These are phyloP conservation scores for Lagerstroemia speciosa DNA, from an alignment of 345 rosid genomes.

Conservation along the genomic window DNA sequence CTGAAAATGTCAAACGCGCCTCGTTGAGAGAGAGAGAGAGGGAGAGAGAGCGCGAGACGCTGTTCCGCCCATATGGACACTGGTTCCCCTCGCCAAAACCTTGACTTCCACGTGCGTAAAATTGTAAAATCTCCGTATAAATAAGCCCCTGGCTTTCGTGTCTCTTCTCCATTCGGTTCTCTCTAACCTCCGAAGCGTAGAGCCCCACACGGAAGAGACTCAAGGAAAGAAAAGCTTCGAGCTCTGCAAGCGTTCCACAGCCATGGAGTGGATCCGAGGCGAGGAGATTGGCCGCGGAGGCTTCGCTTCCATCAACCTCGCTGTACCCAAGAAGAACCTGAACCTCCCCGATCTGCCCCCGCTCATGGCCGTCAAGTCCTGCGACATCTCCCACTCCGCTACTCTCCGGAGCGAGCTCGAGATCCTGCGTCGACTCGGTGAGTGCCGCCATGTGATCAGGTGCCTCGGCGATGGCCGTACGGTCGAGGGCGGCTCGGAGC, in stretches of 20 bases:
- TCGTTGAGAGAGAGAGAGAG: neutral
- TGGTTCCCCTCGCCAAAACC: neutral
- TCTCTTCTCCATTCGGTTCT: neutral
- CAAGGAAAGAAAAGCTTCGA: neutral
- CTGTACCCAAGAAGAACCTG: slow-evolving; percentile 14
- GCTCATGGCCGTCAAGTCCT: slow-evolving; percentile 61
- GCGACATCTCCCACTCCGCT: slow-evolving; percentile 20
- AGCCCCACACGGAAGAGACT: neutral
- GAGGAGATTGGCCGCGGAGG: slow-evolving; percentile 53
- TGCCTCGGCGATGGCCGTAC: slow-evolving; percentile 45
- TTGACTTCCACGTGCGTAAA: neutral
- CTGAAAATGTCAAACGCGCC: too few species aligned
- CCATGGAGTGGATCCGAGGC: slow-evolving; percentile 70
- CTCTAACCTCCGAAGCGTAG: neutral
- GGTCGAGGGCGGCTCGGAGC: slow-evolving; percentile 30
- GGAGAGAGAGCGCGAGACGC: neutral
- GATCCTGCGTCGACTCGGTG: slow-evolving; percentile 29
- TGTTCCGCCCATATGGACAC: neutral
- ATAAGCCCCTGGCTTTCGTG: neutral
- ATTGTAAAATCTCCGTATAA: neutral
- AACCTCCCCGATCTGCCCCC: slow-evolving; percentile 23
- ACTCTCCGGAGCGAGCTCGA: slow-evolving; percentile 48
- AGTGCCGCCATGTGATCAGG: slow-evolving; percentile 36
- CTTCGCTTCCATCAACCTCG: slow-evolving; percentile 56
- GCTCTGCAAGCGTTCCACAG: neutral